Base-by-base conservation (phyloP, 2,329 filamentous ascomycete species). In the Fusarium sp. region DNA sequence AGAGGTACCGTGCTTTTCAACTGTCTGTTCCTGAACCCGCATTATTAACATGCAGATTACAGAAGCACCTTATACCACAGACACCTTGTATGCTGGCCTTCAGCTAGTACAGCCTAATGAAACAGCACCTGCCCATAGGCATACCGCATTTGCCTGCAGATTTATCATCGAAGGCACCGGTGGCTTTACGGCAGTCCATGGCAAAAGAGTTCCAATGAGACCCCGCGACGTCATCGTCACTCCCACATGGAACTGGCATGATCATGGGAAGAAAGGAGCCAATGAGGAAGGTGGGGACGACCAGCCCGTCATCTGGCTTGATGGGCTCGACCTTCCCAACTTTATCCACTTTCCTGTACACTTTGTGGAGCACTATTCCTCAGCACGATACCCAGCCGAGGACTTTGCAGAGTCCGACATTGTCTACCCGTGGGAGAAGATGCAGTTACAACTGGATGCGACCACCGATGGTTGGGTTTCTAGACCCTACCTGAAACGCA, bases 171-270 rank as follows among this genome's bases (percentile, higher is more conserved):
- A 88, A 56, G 86, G 86, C 1, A 75, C 80, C 3, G 72, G 72
- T 1, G 86, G 87, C 2, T 89, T 87, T 70, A 89, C 87, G 0
- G 86, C 86, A 4, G 84, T 88, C 0, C 84, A 87, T 40, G 86
- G 87, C n/a, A 74, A 79, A 24, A 80, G 84, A 29, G 83, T 89
- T 45, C 75, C 78, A 0, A 85, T 89, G 80, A 72, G 79, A 20
- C 78, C 81, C 4, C 85, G 86, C 6, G 87, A 89, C 57, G 83
- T 88, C 0, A 85, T 89, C n/a, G 75, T 88, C 5, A 89, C 87
- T 0, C 87, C 86, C 0, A 84, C 82, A 0, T 88, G 87, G 86
- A 85, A 87, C 74, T 89, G 84, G 81, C 86, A 88, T 66, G 87
- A 89, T 58, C 86, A 89, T 57, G 87, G 87, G 4, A 88, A 88